Evolutionary conservation across 805 yeast species (phyloP).

Genomic region (Lachancea sp.): DNA sequence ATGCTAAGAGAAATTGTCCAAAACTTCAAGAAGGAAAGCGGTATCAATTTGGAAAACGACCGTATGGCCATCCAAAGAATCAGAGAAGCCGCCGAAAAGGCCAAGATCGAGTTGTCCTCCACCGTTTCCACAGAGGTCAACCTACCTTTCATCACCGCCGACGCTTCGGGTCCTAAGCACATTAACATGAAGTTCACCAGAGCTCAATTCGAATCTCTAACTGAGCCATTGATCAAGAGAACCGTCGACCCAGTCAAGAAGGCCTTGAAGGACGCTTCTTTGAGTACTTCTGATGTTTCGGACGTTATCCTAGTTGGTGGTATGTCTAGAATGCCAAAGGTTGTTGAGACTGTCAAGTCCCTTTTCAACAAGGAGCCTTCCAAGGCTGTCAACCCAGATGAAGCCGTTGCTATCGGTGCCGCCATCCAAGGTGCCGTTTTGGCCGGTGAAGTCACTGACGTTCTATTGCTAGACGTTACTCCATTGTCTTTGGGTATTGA

Average conservation of each 20-base stretch:
- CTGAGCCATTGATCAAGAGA: constrained; percentile 60
- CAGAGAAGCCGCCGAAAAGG: constrained; percentile 78
- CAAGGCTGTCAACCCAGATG: constrained; percentile 91
- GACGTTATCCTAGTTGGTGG: constrained; percentile 81
- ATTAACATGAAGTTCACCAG: constrained; percentile 61
- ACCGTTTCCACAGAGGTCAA: constrained; percentile 61
- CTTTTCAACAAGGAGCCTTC: constrained; percentile 80
- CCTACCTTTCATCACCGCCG: constrained; percentile 77
- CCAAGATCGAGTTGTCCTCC: constrained; percentile 73
- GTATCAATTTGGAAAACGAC: constrained; percentile 52
- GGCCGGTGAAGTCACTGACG: constrained; percentile 92
- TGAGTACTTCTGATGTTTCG: constrained; percentile 60
- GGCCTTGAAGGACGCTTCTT: constrained; percentile 70
- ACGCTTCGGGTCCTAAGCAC: constrained; percentile 67
- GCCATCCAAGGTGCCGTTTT: constrained; percentile 97
- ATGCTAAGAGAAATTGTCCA: constrained; percentile 78
- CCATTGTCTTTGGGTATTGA: constrained; percentile 90
- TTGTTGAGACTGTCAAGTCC: constrained; percentile 58
- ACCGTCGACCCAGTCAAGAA: constrained; percentile 72
- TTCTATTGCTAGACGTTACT: constrained; percentile 79
- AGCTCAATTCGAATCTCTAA: constrained; percentile 64
- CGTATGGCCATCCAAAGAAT: constrained; percentile 70
- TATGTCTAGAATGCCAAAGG: constrained; percentile 87
- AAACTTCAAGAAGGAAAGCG: constrained; percentile 67
- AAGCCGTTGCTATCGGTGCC: constrained; percentile 93